Percentiles rank a stretch among this genome's conserved stretches.
Evolutionary conservation across 306 rosid genomes (phyloP).

Genomic region (Rubus idaeus): DNA sequence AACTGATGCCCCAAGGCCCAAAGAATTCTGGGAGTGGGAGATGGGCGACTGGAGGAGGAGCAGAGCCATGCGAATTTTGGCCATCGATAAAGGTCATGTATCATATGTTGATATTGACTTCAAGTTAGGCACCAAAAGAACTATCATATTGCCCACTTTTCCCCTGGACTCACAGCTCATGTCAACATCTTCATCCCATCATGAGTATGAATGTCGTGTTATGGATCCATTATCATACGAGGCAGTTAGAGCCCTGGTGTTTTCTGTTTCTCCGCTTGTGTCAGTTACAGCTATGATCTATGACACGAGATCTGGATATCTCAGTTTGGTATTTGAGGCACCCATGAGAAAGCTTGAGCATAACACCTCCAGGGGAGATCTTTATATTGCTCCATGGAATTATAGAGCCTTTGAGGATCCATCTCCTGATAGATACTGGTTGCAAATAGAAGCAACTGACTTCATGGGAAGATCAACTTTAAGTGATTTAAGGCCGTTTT

Average conservation of each 20-base stretch:
- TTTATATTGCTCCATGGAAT: conserved; percentile 83
- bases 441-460: conserved; percentile 85
- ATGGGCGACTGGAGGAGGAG: conserved; percentile 96
- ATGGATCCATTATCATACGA: conserved; percentile 56
- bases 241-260: conserved; percentile 72
- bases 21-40: conserved; percentile 99
- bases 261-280: conserved; percentile 60
- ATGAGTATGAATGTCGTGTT: conserved; percentile 57
- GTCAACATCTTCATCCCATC: conserved; percentile 50
- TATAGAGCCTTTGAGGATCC: conserved; percentile 80
- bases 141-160: conserved; percentile 83
- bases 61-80: conserved; percentile 75
- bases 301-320: conserved; percentile 59
- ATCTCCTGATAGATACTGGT: conserved; percentile 77
- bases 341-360: conserved; percentile 50
- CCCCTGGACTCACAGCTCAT: conserved; percentile 87
- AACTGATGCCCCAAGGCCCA: conserved; percentile 33
- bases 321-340: conserved; percentile 55
- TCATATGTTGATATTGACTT: conserved; percentile 76
- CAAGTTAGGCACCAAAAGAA: conserved; percentile 46
- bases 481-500: conserved; percentile 84
- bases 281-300: conserved; percentile 71
- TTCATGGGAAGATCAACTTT: conserved; percentile 53
- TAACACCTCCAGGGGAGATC: conserved; percentile 59
- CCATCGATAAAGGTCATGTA: conserved; percentile 79